These are phyloP conservation scores for Epichloe gansuensis DNA, from an alignment of 2,329 filamentous ascomycete species.

Conservation along the genomic window DNA sequence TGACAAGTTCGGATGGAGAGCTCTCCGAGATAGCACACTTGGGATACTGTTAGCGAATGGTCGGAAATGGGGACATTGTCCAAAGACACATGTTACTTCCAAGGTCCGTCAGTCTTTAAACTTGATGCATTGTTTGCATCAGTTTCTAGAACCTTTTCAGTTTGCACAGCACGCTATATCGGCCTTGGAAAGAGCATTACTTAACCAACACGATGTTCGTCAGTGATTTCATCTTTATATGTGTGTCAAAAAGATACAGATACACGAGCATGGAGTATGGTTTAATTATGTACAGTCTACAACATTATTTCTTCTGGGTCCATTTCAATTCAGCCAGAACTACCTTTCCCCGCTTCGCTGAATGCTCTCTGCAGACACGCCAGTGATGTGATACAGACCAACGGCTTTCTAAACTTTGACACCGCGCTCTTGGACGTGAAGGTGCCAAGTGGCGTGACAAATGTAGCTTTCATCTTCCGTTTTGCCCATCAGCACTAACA, in stretches of 20 bases:
- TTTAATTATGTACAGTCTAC: background rate
- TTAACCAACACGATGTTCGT: background rate
- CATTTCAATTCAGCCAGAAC: background rate
- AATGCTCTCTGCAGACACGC: background rate
- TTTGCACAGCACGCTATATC: background rate
- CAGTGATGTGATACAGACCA: background rate
- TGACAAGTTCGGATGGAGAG: background rate
- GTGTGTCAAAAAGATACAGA: background rate
- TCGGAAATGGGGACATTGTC: background rate
- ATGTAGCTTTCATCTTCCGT: background rate
- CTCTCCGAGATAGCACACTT: too few species aligned
- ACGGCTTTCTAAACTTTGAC: background rate
- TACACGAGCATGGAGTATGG: background rate
- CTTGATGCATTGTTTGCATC: background rate
- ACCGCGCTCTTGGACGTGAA: background rate
- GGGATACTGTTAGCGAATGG: background rate
- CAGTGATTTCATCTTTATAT: background rate
- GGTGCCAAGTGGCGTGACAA: background rate
- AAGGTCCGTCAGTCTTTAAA: background rate
- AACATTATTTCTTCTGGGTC: background rate
- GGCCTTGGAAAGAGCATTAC: background rate
- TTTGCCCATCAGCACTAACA: background rate
- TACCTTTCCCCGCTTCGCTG: background rate
- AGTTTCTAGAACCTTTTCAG: background rate
- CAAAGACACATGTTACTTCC: background rate